Percentiles rank a stretch among this genome's conserved stretches.
Conservation (phyloP, 257 asterid genomes). For the Apocynum venetum region DNA sequence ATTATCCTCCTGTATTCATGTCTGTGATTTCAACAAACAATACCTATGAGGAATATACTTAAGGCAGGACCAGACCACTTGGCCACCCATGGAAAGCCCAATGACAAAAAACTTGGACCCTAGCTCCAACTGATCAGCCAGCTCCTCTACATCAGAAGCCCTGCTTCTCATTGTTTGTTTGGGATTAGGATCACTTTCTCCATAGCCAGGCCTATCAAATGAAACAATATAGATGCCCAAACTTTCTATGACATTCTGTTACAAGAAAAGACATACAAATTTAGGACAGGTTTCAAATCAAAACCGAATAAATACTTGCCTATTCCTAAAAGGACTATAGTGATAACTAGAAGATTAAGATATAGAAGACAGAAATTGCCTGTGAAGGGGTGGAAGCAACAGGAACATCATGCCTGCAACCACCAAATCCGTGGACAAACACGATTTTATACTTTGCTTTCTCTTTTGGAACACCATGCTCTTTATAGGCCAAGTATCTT, state of each 20-base stretch:
- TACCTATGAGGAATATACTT: slow-evolving; percentile 94
- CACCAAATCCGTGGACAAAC: slow-evolving; percentile 60
- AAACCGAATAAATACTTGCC: neutral
- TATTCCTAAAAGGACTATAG: neutral
- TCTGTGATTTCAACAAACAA: neutral
- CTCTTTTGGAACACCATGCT: slow-evolving; percentile 62
- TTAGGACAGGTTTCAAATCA: neutral
- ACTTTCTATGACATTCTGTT: slow-evolving; percentile 60
- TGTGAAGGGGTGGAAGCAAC: slow-evolving; percentile 40
- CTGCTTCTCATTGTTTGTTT: slow-evolving; percentile 51
- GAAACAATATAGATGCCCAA: slow-evolving; percentile 66
- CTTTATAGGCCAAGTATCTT: slow-evolving; percentile 73
- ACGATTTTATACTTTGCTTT: slow-evolving; percentile 63
- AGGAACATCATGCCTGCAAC: slow-evolving; percentile 44
- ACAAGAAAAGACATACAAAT: neutral
- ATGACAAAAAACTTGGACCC: slow-evolving; percentile 65
- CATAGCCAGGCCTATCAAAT: slow-evolving; percentile 92
- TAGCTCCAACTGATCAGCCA: slow-evolving; percentile 79
- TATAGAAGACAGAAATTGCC: slow-evolving; percentile 25
- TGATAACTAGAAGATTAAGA: neutral
- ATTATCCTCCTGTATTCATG: neutral
- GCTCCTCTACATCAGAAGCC: slow-evolving; percentile 70
- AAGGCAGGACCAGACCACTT: slow-evolving; percentile 75
- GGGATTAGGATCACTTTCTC: slow-evolving; percentile 89
- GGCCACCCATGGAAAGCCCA: slow-evolving; percentile 94